Evolutionary conservation across 1,284 basidiomycete genomes (phyloP), one percentile per base, ranked within the genome.

Genomic region (Trichosporon sp.): DNA sequence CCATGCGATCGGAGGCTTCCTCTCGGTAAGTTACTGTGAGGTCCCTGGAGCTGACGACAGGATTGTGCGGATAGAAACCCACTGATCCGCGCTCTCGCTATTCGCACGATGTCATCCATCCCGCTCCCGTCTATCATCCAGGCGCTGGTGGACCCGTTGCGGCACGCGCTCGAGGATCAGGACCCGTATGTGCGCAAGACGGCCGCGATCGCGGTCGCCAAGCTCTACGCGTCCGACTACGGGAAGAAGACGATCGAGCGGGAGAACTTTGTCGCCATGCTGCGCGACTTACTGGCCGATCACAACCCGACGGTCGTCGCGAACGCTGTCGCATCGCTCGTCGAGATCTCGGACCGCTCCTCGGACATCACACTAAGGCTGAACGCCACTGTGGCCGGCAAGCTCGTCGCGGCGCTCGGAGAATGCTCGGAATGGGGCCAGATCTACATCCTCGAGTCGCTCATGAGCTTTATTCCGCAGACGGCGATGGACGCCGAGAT

Each of bases 401-500:
- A 97, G 82, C 89, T 99, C 5, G 88, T 99, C 69, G 93, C 98
- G 65, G 96, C 96, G 1, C 87, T 99, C 21, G 97, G 97, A 79
- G 97, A 98, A 85, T 98, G 96, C 82, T 98, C 96, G 0, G 96
- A 99, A 86, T 99, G 97, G 97, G 96, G 96, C 0, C 96, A 98
- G 84, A 95, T 98, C 54, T 99, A 99, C 83, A 98, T 99, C 75
- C 88, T 99, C 68, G 97, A 99, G 82, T 92, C 93, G 2, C 85
- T 99, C 40, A 86, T 99, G 73, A 93, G 95, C 68, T 99, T 92
- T 80, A 92, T 98, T 6, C 97, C 97, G 5, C 90, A 95, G 77
- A 88, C 89, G 70, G 89, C 93, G 72, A 87, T 90, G 46, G 97
- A 99, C 80, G 96, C 97, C 11, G 94, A 98, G 84, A 87, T 93